Conservation (phyloP, 208 protist species). For the Vickermania ingenoplastis region DNA sequence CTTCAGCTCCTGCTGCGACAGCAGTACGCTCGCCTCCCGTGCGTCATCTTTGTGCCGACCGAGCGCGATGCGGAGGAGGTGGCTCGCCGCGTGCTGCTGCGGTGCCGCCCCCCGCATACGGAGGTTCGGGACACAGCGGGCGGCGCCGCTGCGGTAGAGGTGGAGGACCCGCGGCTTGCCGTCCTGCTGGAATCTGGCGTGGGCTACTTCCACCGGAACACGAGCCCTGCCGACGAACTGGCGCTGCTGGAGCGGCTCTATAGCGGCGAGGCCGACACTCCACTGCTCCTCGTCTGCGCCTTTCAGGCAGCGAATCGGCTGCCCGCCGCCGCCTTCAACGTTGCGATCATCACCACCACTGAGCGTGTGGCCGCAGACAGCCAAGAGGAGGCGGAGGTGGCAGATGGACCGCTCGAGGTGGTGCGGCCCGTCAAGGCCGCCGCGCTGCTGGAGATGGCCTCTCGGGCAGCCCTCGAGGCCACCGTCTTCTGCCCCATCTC, state of each 20-base stretch:
- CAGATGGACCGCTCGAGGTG: neutral
- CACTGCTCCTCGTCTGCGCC: conserved; percentile 64
- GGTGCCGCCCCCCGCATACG: conserved; percentile 42
- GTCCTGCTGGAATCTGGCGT: conserved; percentile 61
- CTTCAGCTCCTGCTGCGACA: conserved; percentile 44
- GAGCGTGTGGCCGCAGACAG: conserved; percentile 28
- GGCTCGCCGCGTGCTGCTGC: conserved; percentile 60
- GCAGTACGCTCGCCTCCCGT: conserved; percentile 39
- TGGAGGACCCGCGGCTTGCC: conserved; percentile 42
- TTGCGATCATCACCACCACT: conserved; percentile 58
- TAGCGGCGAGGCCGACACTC: conserved; percentile 22
- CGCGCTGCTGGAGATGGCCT: conserved; percentile 72
- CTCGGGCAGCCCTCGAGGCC: conserved; percentile 52
- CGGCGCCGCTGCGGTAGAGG: conserved; percentile 7
- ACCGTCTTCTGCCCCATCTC: conserved; percentile 53
- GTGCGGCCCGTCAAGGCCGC: conserved; percentile 24
- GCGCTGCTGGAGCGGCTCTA: conserved; percentile 48
- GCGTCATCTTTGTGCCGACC: conserved; percentile 64
- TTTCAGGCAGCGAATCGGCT: conserved; percentile 76
- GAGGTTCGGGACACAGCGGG: neutral
- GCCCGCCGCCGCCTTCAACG: conserved; percentile 56
- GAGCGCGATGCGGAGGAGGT: conserved; percentile 46
- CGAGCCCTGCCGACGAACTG: conserved; percentile 47
- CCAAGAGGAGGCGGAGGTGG: neutral
- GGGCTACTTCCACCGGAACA: conserved; percentile 64